Percentiles rank a stretch among this genome's conserved stretches.
phyloP scores from a whole-genome alignment of 1,284 basidiomycete genomes.

The Apiotrichum gracile region DNA sequence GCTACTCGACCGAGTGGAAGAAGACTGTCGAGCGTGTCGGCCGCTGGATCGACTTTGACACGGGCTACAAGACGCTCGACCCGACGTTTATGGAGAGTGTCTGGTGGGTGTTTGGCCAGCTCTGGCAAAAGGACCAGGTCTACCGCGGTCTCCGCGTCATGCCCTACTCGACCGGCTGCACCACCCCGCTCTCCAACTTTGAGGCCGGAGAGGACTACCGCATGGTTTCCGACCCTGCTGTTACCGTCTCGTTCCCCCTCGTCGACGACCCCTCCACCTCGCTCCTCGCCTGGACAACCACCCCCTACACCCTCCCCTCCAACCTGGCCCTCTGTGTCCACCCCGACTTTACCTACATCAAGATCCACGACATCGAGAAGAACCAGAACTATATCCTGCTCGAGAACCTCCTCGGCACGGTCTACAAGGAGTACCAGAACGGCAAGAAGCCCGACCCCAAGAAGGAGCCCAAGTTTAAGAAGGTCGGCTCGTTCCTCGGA shows the following conservation, averaged over 20 bases:
- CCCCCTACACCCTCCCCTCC: conserved; percentile 96
- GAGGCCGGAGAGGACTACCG: conserved; percentile 91
- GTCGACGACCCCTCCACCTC: conserved; percentile 87
- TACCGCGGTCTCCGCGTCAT: conserved; percentile 93
- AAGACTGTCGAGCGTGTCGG: conserved; percentile 95
- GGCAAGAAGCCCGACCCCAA: conserved; percentile 48
- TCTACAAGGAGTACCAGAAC: conserved; percentile 82
- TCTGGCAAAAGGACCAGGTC: conserved; percentile 88
- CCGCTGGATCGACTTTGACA: conserved; percentile 99
- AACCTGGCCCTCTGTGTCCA: conserved; percentile 95
- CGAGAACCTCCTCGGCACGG: conserved; percentile 76
- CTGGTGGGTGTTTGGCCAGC: conserved; percentile 98
- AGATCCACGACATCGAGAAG: conserved; percentile 87
- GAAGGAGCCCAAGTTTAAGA: conserved; percentile 95
- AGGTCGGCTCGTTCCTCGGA: conserved; percentile 78
- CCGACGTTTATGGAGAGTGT: conserved; percentile 93
- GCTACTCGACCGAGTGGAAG: conserved; percentile 91
- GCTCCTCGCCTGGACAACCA: conserved; percentile 96
- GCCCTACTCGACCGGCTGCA: conserved; percentile 97
- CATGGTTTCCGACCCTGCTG: conserved; percentile 92
- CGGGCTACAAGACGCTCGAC: conserved; percentile 98
- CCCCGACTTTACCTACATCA: conserved; percentile 93
- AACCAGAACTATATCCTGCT: conserved; percentile 89
- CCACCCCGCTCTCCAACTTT: conserved; percentile 96
- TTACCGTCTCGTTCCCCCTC: conserved; percentile 88